Percentiles rank a stretch among this genome's conserved stretches.
These are phyloP conservation scores for Fusarium abutilonis DNA, from an alignment of 2,329 filamentous ascomycete species.

Conservation along the genomic window DNA sequence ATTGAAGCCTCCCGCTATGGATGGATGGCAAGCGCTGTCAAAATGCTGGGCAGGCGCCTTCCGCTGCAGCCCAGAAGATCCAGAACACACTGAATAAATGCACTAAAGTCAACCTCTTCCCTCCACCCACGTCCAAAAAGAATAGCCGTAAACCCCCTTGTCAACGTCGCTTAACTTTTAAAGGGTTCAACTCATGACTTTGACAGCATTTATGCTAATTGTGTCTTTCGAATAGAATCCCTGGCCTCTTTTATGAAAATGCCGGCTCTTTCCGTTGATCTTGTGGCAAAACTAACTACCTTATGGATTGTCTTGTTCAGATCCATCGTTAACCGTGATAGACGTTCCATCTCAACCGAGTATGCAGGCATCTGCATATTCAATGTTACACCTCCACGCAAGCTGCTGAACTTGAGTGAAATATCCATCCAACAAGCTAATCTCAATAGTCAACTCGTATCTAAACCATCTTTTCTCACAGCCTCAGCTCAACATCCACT, in stretches of 20 bases:
- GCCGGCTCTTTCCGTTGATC: too few species aligned
- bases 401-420: neutral
- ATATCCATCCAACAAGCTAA: neutral
- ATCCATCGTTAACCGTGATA: neutral
- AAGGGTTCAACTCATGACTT: neutral
- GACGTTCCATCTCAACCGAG: neutral
- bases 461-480: neutral
- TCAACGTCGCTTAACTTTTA: neutral
- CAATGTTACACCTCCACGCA: constrained; percentile 2
- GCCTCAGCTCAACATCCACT: constrained; percentile 6
- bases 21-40: constrained; percentile 10
- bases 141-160: neutral
- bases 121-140: neutral
- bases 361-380: neutral
- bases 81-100: constrained; percentile 20
- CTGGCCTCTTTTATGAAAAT: too few species aligned
- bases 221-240: too few species aligned
- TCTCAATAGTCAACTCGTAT: neutral
- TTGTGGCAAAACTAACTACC: too few species aligned
- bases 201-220: neutral
- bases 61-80: constrained; percentile 23
- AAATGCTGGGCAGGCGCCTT: neutral
- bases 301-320: neutral
- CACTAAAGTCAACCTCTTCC: neutral
- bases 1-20: constrained; percentile 1